Evolutionary conservation across 164 flowering plant genomes (phyloP), one percentile per base, ranked within the genome.

Genomic region (Chimonanthus salicifolius): DNA sequence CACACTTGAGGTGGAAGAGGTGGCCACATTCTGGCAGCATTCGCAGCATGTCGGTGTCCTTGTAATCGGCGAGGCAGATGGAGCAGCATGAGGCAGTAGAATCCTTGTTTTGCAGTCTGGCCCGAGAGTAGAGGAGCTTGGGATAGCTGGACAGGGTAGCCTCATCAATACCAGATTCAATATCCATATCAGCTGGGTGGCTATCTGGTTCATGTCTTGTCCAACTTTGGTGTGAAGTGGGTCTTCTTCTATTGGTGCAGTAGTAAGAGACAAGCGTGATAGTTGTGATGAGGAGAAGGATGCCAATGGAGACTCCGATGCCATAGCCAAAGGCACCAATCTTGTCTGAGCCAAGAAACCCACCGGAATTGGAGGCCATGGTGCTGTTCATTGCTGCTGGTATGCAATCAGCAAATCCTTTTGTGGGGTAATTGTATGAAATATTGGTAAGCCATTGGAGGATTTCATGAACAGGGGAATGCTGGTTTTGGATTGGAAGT

Each of bases 41-140:
- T 70, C 97, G 77, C 4, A 94, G 82, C 83, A 74, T 46, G 72
- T 94, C 97, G 0, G 67, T 65, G 21, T 67, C 78, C 78, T 85
- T 88, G 76, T 92, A 94, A 74, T 94, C 97, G 1, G 82, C 91
- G 71, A 94, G 79, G 78, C 98, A 94, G 8, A 94, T 87, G 18
- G 97, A 87, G 76, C 98, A 75, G 67, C 92, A 83, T 0, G 81
- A 69, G 3, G 84, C 84, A 0, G 85, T 79, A 16, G 87, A 78
- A 70, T 83, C 85, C 73, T 77, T 75, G n/a, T 64, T 78, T 49
- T 65, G 64, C 13, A 78, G 70, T 83, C 82, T 88, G 7, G 86
- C 92, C 71, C 84, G 80, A 1, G 88, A 85, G 65, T 88, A 93
- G 3, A 78, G 82, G 74, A 91, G 68, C 82, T 78, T 89, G 33